These are phyloP conservation scores for Trichomonas vaginalis DNA, from an alignment of 208 protist genomes.

Conservation along the genomic window DNA sequence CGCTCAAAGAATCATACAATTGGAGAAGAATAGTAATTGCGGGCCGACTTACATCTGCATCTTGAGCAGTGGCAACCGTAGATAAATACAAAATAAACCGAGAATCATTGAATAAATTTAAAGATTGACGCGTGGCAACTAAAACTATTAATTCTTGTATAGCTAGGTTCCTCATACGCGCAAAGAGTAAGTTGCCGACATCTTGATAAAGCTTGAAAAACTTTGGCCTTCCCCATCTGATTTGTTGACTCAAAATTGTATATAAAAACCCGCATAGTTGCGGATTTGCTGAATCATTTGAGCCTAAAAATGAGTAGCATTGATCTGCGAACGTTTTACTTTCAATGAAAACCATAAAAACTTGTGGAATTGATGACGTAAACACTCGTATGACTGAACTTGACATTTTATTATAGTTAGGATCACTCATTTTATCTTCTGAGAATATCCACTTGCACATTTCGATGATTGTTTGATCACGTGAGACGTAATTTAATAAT, in stretches of 20 bases:
- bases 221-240: not conserved
- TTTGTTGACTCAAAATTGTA: not conserved
- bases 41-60: not conserved
- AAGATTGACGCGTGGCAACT: not conserved
- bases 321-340: not conserved
- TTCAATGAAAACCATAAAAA: not conserved
- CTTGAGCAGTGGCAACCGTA: not conserved
- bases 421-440: not conserved
- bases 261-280: not conserved
- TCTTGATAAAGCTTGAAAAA: not conserved
- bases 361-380: not conserved
- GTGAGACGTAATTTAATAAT: not conserved
- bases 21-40: not conserved
- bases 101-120: not conserved
- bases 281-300: not conserved
- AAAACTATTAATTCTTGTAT: not conserved
- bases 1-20: not conserved
- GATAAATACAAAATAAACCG: not conserved
- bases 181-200: not conserved
- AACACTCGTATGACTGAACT: not conserved
- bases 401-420: not conserved
- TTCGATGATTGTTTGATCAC: not conserved
- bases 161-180: not conserved
- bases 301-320: not conserved
- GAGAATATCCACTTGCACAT: not conserved